Evolutionary conservation across 163 green algal species (phyloP), one percentile per base, ranked within the genome.

Genomic region (Scenedesmus sp.): DNA sequence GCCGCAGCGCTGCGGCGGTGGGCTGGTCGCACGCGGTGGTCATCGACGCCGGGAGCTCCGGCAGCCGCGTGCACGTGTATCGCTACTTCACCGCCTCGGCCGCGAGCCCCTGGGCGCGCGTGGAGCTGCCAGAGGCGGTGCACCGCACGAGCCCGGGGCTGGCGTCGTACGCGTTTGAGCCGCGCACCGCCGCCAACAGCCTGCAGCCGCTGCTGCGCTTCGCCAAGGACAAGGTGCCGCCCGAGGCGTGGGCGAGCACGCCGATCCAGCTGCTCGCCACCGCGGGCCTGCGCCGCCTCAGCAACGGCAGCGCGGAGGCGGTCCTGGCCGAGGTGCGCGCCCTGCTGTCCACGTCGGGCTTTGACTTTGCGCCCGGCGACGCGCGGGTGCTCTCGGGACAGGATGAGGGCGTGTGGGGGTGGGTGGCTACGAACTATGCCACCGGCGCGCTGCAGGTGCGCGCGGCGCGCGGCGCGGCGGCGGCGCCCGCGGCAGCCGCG

Each of bases 371-470:
- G 53, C 34, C 69, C 45, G 47, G 58, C 22, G 82, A 78, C 82
- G 83, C 80, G 1, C 57, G 70, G 0, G 65, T 92, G 15, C 72
- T 93, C 57, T 65, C 54, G 5, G 88, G 90, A 5, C 63, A 58
- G 2, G 66, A 87, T 47, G 92, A 96, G 85, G 92, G 89, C 0
- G 50, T 95, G 54, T 95, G 88, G 66, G 89, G 83, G 11, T 96
- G 89, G 87, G 78, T 89, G 48, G 87, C 88, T 0, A 80, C 87
- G 53, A 96, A 96, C 78, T 96, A 94, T 76, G 88, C 89, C 1
- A 81, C 84, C 26, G 89, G 87, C 1, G 79, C 78, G 29, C 75
- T 93, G 77, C 84, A 89, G 83, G 84, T 84, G 54, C 39, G 56
- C 60, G 73, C 73, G 15, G 73, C 31, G 14, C 31, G 22, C 42